Conservation (phyloP, 2,329 filamentous ascomycete species). For the Fusarium staphyleae region DNA sequence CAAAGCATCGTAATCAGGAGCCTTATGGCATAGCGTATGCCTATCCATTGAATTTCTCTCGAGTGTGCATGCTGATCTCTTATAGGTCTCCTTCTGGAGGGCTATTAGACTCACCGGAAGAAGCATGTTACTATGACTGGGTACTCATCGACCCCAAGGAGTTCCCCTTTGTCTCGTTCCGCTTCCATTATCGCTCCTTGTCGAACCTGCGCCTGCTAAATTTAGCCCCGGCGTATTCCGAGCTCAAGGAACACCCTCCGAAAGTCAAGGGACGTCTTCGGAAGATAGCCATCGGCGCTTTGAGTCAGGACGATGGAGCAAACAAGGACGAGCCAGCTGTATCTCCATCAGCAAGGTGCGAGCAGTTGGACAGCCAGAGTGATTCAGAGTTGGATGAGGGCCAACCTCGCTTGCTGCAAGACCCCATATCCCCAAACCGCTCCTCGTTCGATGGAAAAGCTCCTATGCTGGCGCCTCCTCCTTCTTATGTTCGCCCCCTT, state of each 20-base stretch:
- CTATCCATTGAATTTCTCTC: neutral
- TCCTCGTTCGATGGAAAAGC: neutral
- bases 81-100: constrained; percentile 61
- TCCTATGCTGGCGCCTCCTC: neutral
- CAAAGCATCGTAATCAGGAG: constrained; percentile 55
- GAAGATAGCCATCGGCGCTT: neutral
- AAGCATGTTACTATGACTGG: constrained; percentile 61
- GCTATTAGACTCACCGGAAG: constrained; percentile 58
- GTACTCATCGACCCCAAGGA: constrained; percentile 59
- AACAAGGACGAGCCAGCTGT: neutral
- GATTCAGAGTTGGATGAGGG: neutral
- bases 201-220: constrained; percentile 56
- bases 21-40: constrained; percentile 62
- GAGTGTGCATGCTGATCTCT: constrained; percentile 11
- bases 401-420: neutral
- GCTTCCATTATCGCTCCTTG: constrained; percentile 64
- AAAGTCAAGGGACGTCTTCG: neutral
- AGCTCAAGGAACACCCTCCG: neutral
- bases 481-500: constrained; percentile 22
- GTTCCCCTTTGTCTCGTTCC: constrained; percentile 60
- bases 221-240: constrained; percentile 49
- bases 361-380: neutral
- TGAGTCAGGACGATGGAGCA: neutral
- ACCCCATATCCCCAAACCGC: neutral
- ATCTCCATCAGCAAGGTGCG: neutral